These are phyloP conservation scores for Rhodotorula kratochvilovae DNA, from an alignment of 768 basidiomycete species.

Conservation along the genomic window DNA sequence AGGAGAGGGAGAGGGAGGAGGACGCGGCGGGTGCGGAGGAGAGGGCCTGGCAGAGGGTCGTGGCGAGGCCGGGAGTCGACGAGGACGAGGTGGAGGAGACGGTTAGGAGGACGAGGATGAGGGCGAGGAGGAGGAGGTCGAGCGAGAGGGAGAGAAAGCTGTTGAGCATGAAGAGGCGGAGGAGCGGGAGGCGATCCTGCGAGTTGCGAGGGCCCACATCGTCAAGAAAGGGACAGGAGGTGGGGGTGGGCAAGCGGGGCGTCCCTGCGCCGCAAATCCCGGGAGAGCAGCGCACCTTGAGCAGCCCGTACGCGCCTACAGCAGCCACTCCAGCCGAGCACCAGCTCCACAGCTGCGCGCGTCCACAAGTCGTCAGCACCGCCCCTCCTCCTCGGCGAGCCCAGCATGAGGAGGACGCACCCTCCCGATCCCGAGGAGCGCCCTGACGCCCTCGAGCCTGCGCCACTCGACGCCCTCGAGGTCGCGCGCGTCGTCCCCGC, in stretches of 20 bases:
- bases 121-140: slow-evolving; percentile 15
- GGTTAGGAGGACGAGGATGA: slow-evolving; percentile 11
- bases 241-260: background rate
- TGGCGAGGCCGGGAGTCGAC: slow-evolving; percentile 1
- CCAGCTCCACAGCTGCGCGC: slow-evolving; percentile 16
- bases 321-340: slow-evolving; percentile 7
- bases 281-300: slow-evolving; percentile 1
- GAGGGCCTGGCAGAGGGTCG: slow-evolving; percentile 27
- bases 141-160: slow-evolving; percentile 20
- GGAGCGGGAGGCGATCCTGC: slow-evolving; percentile 12
- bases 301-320: background rate
- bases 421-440: slow-evolving; percentile 13
- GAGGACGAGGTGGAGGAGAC: slow-evolving; percentile 4
- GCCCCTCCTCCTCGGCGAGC: background rate
- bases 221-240: background rate
- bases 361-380: background rate
- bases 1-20: background rate
- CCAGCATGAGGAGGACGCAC: no score
- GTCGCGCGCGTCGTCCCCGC: slow-evolving; percentile 3
- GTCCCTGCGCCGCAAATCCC: no score
- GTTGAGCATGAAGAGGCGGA: slow-evolving; percentile 26
- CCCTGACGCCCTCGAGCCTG: slow-evolving; percentile 7
- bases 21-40: background rate
- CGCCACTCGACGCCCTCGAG: background rate
- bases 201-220: background rate